Base-by-base conservation (phyloP, 176 grass and related monocot species). In the Triticum turgidum region DNA sequence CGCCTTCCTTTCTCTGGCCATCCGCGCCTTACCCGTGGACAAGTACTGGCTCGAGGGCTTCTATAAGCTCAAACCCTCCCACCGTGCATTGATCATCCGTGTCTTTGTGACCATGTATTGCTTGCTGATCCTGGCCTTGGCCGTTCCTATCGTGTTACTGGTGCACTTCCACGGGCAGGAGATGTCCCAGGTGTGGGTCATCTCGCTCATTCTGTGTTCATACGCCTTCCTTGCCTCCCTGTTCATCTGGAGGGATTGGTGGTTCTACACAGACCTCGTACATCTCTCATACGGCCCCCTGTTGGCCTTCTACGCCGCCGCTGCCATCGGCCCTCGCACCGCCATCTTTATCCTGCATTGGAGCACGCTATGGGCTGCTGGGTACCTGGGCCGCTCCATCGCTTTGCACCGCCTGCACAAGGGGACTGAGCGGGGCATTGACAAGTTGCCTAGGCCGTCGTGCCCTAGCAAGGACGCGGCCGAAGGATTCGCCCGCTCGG, bases 401-500 rank as follows among this genome's bases (percentile, higher is more conserved):
- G 18, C 68, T 0, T 2, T 39, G 9, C 20, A 39, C 35, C 34
- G 35, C 35, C 35, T 71, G 68, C 35, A 9, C 35, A 11, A 39
- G 18, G 4, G 68, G 0, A 41, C 68, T 0, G 32, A 39, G 35
- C 8, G 3, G 4, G 68, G 8, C 68, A 71, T 72, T 0, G 9
- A 22, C 69, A 4, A 3, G 2, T 4, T 0, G 69, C 69, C 37
- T 18, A 1, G 7, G 30, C 3, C 29, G 1, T 20, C 65, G 1
- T 4, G 29, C 29, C 29, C 3, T 8, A 9, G 6, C 30, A 35
- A 9, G 65, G 0, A 20, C 6, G 0, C 2, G 0, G 7, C 7
- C 6, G 15, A 35, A 68, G 30, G 6, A 15, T 15, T 18, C 29
- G 7, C 14, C 65, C 65, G 0, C 1, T 3, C 3, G 30, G 33